Base-by-base conservation (phyloP, 176 grass and related monocot genomes). In the Typha latifolia region DNA sequence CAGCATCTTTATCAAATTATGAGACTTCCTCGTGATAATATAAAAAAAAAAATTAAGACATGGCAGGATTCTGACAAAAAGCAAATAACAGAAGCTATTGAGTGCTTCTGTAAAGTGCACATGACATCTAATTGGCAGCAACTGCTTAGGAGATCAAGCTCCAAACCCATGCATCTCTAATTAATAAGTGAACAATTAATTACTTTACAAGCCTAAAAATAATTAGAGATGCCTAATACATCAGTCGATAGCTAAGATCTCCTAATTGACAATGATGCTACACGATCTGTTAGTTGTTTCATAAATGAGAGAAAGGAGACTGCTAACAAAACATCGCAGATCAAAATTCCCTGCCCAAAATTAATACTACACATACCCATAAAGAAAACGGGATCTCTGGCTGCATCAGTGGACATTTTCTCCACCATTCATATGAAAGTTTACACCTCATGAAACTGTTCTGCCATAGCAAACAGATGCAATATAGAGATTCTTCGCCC, bases 401-500 rank as follows among this genome's bases (percentile, higher is more conserved):
- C n/a, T 6, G 18, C 53, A 56, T 77, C 77, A 63, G 61, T 69
- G 49, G 18, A 14, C 32, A 72, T 50, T 77, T 51, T 80, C 75
- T 84, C 67, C 51, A 77, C 12, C 56, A 32, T 52, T 47, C 34
- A 64, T 21, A 69, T 62, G 61, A 4, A 81, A 79, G 67, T 1
- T 19, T 16, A 5, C 57, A 67, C 50, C 49, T 91, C 79, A 96
- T 34, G 88, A 91, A 21, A 86, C 85, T 0, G 82, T 96, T 85
- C 92, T 91, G 84, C 92, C 92, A 74, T 96, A 91, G 69, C 88
- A 91, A 82, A 96, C 79, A 64, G 85, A 91, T 29, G 92, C 87
- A 71, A 82, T 56, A 74, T 91, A 96, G 62, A 91, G 79, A 78
- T 96, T 89, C 81, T 96, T 96, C 3, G 80, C 67, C 88, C 92